phyloP scores from a whole-genome alignment of 2,329 filamentous ascomycete species.

The Fusarium zealandicum region DNA sequence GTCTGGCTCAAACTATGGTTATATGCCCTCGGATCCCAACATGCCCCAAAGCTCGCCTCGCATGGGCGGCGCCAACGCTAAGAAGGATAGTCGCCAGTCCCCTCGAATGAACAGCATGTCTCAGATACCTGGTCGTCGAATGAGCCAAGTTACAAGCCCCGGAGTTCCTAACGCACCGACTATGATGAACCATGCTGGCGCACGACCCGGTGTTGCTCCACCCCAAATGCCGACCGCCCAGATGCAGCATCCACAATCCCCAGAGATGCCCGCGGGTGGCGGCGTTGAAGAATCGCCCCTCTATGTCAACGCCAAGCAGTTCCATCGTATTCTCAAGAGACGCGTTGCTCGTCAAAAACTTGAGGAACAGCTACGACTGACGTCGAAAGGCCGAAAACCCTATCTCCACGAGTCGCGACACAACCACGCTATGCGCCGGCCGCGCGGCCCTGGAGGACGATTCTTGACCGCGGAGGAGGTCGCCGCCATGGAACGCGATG shows the following conservation, averaged over 20 bases:
- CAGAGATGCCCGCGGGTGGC: constrained; percentile 75
- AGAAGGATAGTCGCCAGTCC: constrained; percentile 75
- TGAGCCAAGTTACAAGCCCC: constrained; percentile 81
- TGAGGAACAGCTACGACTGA: constrained; percentile 89
- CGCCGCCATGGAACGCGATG: constrained; percentile 80
- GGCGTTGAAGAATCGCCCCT: constrained; percentile 88
- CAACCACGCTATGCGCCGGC: constrained; percentile 96
- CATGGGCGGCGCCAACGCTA: constrained; percentile 76
- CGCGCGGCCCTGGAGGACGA: constrained; percentile 89
- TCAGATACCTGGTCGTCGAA: constrained; percentile 68
- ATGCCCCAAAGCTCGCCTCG: constrained; percentile 77
- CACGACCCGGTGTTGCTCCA: constrained; percentile 59
- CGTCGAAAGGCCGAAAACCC: constrained; percentile 93
- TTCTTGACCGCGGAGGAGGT: constrained; percentile 98
- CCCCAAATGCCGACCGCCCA: constrained; percentile 69
- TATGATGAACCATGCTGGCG: constrained; percentile 73
- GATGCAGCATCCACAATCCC: constrained; percentile 75
- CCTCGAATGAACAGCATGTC: constrained; percentile 73
- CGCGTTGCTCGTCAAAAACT: constrained; percentile 91
- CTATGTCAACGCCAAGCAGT: constrained; percentile 99
- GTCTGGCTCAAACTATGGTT: constrained; percentile 79
- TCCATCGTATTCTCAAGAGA: constrained; percentile 94
- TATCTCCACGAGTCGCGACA: constrained; percentile 97
- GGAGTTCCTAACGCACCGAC: constrained; percentile 75
- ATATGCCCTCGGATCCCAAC: constrained; percentile 74